A percentile compares a stretch with the other conserved stretches of the same genome.
Conservation (phyloP, 768 basidiomycete genomes). For the Lactarius hengduanensis region DNA sequence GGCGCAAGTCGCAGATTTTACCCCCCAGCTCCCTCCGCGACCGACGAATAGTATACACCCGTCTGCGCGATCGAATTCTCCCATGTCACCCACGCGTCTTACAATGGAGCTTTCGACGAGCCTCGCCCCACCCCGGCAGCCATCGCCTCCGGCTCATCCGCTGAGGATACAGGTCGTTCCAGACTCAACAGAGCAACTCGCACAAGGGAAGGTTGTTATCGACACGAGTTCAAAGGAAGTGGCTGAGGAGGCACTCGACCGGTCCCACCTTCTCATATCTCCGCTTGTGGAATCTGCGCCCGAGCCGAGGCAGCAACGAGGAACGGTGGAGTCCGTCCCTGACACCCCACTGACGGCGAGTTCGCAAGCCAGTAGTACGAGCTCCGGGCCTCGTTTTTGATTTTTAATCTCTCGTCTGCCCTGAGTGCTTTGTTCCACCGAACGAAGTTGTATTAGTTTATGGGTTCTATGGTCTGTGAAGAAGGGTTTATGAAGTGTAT, state of each 20-base stretch:
- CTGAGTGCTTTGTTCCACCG: not conserved
- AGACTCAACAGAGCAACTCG: not conserved
- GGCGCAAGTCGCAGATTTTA: slow-evolving; percentile 58
- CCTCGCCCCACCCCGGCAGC: not conserved
- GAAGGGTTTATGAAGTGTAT: not conserved
- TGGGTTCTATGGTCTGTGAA: not conserved
- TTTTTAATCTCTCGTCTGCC: not conserved
- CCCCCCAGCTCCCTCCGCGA: slow-evolving; percentile 64
- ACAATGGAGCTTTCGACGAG: not conserved
- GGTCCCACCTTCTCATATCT: not conserved
- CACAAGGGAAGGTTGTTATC: not conserved
- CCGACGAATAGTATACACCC: slow-evolving; percentile 79
- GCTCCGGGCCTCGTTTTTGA: not conserved
- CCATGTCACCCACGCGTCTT: slow-evolving; percentile 15
- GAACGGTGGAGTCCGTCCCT: slow-evolving; percentile 8
- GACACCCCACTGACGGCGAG: slow-evolving; percentile 18
- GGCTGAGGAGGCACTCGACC: not conserved
- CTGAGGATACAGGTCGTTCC: not conserved
- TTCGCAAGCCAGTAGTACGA: not conserved
- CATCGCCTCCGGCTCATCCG: not conserved
- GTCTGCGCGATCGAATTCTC: slow-evolving; percentile 46
- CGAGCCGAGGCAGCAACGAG: slow-evolving; percentile 6
- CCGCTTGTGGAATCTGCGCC: not conserved
- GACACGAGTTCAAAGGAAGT: not conserved
- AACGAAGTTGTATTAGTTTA: not conserved